These are phyloP conservation scores for Xenoacremonium recifei DNA, from an alignment of 2,329 filamentous ascomycete species.

Conservation along the genomic window DNA sequence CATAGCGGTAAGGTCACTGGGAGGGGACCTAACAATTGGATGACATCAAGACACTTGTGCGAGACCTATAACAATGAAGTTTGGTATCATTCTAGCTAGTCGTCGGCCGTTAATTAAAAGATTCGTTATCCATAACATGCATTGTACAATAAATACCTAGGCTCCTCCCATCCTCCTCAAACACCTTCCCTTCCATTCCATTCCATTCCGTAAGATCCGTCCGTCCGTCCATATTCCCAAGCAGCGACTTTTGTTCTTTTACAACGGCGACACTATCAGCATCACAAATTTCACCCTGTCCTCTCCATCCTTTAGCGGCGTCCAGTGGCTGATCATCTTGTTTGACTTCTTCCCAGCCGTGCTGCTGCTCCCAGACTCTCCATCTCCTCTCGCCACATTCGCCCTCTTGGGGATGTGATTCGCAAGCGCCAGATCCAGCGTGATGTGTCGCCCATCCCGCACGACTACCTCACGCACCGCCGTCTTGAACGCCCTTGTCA, in stretches of 20 bases:
- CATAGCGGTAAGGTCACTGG: too few species aligned
- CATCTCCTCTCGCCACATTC: constrained; percentile 17
- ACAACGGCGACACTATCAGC: constrained; percentile 16
- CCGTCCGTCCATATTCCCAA: neutral
- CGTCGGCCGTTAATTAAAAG: constrained; percentile 10
- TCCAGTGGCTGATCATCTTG: constrained; percentile 30
- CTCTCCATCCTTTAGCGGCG: constrained; percentile 24
- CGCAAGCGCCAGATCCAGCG: constrained; percentile 27
- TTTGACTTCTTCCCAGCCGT: constrained; percentile 12
- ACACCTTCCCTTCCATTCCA: neutral
- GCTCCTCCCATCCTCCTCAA: neutral
- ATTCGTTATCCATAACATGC: constrained; percentile 9
- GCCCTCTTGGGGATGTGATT: constrained; percentile 26
- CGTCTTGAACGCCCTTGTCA: constrained; percentile 44
- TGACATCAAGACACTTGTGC: too few species aligned
- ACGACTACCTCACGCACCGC: constrained; percentile 40
- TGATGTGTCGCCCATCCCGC: constrained; percentile 34
- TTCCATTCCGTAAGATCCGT: constrained; percentile 1
- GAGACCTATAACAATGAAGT: too few species aligned
- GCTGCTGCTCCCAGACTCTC: constrained; percentile 7
- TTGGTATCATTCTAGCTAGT: constrained; percentile 13
- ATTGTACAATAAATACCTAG: constrained; percentile 2
- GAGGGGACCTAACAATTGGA: too few species aligned
- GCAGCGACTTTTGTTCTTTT: neutral
- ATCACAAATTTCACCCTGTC: constrained; percentile 24